Evolutionary conservation across 2,329 filamentous ascomycete species (phyloP), one percentile per base, ranked within the genome.

Genomic region (Pseudogymnoascus sp.): DNA sequence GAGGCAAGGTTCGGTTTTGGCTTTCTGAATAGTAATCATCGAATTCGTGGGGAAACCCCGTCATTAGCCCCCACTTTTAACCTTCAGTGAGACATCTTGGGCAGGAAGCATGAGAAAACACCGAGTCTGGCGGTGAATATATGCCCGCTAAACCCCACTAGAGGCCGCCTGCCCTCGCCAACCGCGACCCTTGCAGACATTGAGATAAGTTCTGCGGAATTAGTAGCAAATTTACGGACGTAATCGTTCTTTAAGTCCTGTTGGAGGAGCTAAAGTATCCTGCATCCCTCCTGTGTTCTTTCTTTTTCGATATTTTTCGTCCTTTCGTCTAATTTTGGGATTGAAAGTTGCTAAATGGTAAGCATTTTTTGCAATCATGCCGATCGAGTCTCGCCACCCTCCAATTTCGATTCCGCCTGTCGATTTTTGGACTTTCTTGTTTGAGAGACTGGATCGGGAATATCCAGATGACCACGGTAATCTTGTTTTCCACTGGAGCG

Each of bases 341-440:
- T 38, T 38, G n/a, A 18, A 38, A 38, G n/a, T 16, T 38, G 37
- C 37, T 38, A 38, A 6, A 16, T 38, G 37, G n/a, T 38, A 38
- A 50, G 43, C 43, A 25, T 50, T 25, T 16, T 30, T 50, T 50
- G 28, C 28, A 50, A 62, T 35, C 30, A 62, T 62, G 61, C 61
- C 61, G 35, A 60, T 47, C 9, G 78, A 83, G 54, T 92, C 90
- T 2, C 75, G 77, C 0, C 90, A 86, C 70, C 79, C 85, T 1
- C 73, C 79, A 6, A 68, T 93, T 37, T 77, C 84, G 22, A 86
- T 96, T 39, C 91, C 92, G 0, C 76, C 86, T 67, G 75, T 86
- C 61, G 90, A 94, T 71, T 71, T 95, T 60, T 96, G 89, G 88
- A 80, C 80, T 1, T 85, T 91, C 63, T 76, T 93, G 41, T 90